Conservation (phyloP, 208 protist species). For the Crithidia sp. region DNA sequence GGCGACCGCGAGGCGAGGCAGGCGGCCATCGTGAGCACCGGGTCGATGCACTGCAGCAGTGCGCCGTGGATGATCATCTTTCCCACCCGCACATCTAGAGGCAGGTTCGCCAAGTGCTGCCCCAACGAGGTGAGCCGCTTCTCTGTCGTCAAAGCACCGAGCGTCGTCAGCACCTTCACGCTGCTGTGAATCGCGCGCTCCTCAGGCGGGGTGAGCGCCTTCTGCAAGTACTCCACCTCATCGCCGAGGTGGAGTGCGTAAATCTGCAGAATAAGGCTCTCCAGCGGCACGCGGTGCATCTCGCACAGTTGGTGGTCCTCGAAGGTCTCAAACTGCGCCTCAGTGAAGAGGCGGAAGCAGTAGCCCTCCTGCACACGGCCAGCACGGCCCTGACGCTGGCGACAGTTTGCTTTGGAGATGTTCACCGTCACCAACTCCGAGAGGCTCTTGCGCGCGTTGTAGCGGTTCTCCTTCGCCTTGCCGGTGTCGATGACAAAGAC, state of each 20-base stretch:
- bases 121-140: slow-evolving; percentile 93
- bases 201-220: slow-evolving; percentile 84
- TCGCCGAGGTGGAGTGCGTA: slow-evolving; percentile 88
- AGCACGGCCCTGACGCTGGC: slow-evolving; percentile 96
- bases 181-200: slow-evolving; percentile 84
- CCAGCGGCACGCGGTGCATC: slow-evolving; percentile 95
- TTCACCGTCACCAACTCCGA: slow-evolving; percentile 90
- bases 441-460: slow-evolving; percentile 84
- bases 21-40: slow-evolving; percentile 96
- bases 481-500: slow-evolving; percentile 98
- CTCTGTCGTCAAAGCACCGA: slow-evolving; percentile 83
- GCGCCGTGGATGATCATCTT: slow-evolving; percentile 97
- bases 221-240: slow-evolving; percentile 89
- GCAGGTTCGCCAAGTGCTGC: slow-evolving; percentile 90
- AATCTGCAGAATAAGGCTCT: slow-evolving; percentile 96
- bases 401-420: slow-evolving; percentile 93
- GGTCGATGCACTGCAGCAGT: slow-evolving; percentile 95
- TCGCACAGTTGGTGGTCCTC: slow-evolving; percentile 94
- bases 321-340: slow-evolving; percentile 79
- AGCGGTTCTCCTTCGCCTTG: slow-evolving; percentile 95
- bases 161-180: slow-evolving; percentile 81
- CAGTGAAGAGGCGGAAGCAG: slow-evolving; percentile 96
- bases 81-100: slow-evolving; percentile 89
- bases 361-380: slow-evolving; percentile 95
- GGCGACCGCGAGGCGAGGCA: slow-evolving; percentile 84